phyloP scores from a whole-genome alignment of 345 rosid species.

The Trapa incisa region DNA sequence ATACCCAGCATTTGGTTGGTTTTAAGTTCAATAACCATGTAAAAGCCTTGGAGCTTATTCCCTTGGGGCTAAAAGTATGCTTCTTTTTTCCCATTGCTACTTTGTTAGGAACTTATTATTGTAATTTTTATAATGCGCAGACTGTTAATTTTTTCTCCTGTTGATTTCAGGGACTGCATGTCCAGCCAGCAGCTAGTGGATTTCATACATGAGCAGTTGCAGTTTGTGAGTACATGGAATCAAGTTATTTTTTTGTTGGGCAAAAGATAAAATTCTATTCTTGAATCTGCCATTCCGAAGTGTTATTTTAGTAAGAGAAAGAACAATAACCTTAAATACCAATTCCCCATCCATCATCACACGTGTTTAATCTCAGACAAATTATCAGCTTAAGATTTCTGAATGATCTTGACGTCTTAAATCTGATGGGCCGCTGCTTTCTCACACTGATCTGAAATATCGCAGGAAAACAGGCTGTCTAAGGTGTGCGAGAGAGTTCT shows the following conservation, averaged over 20 bases:
- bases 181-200: constrained; percentile 93
- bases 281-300: neutral
- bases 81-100: neutral
- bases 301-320: neutral
- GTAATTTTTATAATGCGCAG: neutral
- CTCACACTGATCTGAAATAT: neutral
- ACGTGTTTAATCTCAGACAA: neutral
- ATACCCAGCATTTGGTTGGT: too few relatives aligned
- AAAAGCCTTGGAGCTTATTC: neutral
- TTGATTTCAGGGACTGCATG: constrained; percentile 85
- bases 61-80: neutral
- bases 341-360: neutral
- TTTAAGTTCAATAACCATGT: too few relatives aligned
- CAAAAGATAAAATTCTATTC: neutral
- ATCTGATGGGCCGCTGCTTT: neutral
- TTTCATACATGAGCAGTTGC: constrained; percentile 69
- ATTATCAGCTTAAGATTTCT: neutral
- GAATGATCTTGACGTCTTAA: neutral
- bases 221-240: constrained; percentile 26
- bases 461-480: constrained; percentile 81
- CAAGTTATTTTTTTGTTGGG: neutral
- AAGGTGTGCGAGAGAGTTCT: constrained; percentile 65
- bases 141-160: neutral
- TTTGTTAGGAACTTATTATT: neutral
- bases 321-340: neutral